Conservation (phyloP, 805 yeast species). For the Teunomyces pallodes region DNA sequence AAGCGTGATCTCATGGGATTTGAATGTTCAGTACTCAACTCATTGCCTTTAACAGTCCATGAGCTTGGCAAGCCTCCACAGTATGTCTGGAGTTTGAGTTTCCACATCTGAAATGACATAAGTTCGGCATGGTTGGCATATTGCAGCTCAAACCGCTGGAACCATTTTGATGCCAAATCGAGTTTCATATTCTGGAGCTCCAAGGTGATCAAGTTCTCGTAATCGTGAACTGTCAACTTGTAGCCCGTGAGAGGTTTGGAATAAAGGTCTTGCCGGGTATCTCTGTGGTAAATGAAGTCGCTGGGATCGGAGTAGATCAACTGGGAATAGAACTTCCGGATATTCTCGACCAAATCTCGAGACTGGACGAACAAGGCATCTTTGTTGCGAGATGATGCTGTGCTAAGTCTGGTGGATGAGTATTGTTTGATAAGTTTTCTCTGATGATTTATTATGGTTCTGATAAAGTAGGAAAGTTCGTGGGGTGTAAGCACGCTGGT, state of each 20-base stretch:
- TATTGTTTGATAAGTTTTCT: not conserved
- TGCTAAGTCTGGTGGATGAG: not conserved
- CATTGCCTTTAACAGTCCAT: constrained; percentile 28
- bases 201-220: constrained; percentile 36
- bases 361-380: constrained; percentile 10
- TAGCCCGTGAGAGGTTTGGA: constrained; percentile 13
- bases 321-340: constrained; percentile 25
- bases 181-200: constrained; percentile 35
- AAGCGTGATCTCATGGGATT: constrained; percentile 21
- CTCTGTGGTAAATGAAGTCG: constrained; percentile 18
- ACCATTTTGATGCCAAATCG: constrained; percentile 42
- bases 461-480: constrained; percentile 20
- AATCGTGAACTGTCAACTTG: constrained; percentile 24
- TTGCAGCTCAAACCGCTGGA: constrained; percentile 28
- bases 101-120: constrained; percentile 37
- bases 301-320: constrained; percentile 16
- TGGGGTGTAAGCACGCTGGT: constrained; percentile 11
- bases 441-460: constrained; percentile 19
- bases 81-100: constrained; percentile 28
- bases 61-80: constrained; percentile 31
- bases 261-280: constrained; percentile 16
- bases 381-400: not conserved
- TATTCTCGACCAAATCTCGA: constrained; percentile 12
- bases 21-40: constrained; percentile 11
- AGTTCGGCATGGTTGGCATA: constrained; percentile 11